phyloP scores from a whole-genome alignment of 177 flowering plant genomes.

The Vitis hybrid region DNA sequence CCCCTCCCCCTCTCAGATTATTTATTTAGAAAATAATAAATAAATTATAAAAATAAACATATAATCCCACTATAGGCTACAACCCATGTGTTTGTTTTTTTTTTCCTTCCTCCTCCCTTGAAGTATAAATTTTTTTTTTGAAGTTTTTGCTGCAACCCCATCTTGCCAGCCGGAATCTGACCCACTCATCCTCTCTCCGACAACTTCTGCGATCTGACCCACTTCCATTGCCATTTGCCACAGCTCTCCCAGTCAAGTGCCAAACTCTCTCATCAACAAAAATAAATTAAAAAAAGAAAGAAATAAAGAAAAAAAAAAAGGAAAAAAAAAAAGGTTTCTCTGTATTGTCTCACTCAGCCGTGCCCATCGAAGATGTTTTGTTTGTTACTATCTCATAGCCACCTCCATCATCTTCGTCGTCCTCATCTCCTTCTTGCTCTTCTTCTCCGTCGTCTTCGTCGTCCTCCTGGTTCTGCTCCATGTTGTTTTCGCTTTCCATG shows the following conservation, averaged over 20 bases:
- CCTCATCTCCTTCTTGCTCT: constrained; percentile 7
- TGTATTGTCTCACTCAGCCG: constrained; percentile 20
- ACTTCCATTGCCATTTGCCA: not conserved
- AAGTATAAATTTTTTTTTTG: not conserved
- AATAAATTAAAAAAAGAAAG: too few relatives aligned
- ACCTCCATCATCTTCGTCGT: constrained; percentile 29
- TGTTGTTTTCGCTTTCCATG: not conserved
- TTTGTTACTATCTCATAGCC: constrained; percentile 48
- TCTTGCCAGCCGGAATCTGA: not conserved
- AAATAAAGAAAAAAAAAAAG: too few relatives aligned
- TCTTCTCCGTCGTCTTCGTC: constrained; percentile 27
- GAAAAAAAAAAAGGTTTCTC: too few relatives aligned
- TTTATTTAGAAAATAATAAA: constrained; percentile 31
- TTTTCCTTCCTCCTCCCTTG: too few relatives aligned
- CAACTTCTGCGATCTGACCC: not conserved
- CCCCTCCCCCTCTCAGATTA: constrained; percentile 10
- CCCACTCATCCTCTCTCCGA: not conserved
- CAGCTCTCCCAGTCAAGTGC: too few relatives aligned
- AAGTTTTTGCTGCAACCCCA: not conserved
- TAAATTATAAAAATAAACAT: constrained; percentile 28
- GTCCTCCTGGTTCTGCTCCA: constrained; percentile 2
- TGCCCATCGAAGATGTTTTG: constrained; percentile 22
- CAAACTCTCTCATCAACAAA: too few relatives aligned
- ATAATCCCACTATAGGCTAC: constrained; percentile 19
- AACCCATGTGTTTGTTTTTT: not conserved